Conservation (phyloP, 768 basidiomycete genomes). For the Clavaria fumosa region DNA sequence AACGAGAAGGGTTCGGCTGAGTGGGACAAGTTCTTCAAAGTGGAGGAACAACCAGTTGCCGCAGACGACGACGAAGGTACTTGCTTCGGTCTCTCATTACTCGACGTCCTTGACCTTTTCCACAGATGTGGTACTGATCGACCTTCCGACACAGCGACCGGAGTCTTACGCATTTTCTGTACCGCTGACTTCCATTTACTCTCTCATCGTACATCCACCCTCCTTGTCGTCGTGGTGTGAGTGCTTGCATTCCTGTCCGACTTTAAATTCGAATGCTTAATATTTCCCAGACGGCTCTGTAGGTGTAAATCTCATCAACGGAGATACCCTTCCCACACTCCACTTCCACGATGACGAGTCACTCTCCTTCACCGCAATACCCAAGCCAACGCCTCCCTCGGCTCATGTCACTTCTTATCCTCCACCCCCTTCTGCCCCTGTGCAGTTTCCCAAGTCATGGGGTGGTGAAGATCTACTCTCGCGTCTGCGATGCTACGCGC, state of each 20-base stretch:
- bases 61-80: conserved; percentile 65
- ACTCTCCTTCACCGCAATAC: conserved; percentile 47
- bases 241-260: conserved; percentile 14
- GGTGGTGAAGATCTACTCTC: conserved; percentile 78
- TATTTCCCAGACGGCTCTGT: conserved; percentile 58
- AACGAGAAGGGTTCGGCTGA: conserved; percentile 71
- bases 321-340: conserved; percentile 74
- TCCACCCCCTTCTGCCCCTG: conserved; percentile 34
- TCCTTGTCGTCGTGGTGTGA: conserved; percentile 74
- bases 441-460: conserved; percentile 43
- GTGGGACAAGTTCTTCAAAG: conserved; percentile 80
- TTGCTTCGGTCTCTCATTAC: conserved; percentile 5
- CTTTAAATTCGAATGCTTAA: conserved; percentile 5
- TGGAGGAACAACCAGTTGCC: conserved; percentile 46
- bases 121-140: conserved; percentile 71
- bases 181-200: conserved; percentile 78
- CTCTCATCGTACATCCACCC: conserved; percentile 72
- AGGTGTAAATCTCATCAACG: conserved; percentile 76
- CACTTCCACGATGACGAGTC: conserved; percentile 98
- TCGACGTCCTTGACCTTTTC: neutral
- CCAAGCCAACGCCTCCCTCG: conserved; percentile 25
- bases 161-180: conserved; percentile 96
- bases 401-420: conserved; percentile 37
- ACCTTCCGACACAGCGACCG: conserved; percentile 66
- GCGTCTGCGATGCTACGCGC: conserved; percentile 60